Conservation (phyloP, 805 yeast species). For the Blastobotrys peoriensis region DNA sequence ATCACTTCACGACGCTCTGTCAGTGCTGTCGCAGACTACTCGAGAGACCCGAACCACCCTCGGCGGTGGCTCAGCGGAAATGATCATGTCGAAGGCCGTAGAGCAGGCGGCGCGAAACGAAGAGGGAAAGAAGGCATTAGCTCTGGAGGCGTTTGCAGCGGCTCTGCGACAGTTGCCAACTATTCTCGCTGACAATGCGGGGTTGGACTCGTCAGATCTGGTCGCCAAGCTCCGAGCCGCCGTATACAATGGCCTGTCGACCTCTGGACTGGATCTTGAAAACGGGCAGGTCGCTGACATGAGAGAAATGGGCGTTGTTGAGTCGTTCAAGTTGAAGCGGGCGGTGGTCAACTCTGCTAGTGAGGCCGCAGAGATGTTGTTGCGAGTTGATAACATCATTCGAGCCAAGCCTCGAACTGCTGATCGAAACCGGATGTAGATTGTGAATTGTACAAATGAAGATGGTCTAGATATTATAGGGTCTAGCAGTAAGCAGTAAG, state of each 20-base stretch:
- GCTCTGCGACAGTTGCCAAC: conserved; percentile 95
- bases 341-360: conserved; percentile 94
- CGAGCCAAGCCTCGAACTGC: conserved; percentile 98
- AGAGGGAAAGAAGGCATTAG: conserved; percentile 88
- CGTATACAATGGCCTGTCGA: conserved; percentile 84
- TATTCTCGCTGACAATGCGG: conserved; percentile 94
- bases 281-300: conserved; percentile 85
- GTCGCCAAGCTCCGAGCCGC: conserved; percentile 87
- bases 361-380: conserved; percentile 95
- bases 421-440: conserved; percentile 41
- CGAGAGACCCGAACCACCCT: conserved; percentile 84
- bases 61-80: conserved; percentile 93
- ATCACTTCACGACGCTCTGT: conserved; percentile 92
- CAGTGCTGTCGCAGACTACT: conserved; percentile 92
- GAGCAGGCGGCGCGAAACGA: conserved; percentile 88
- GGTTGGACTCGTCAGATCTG: conserved; percentile 87
- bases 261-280: conserved; percentile 86
- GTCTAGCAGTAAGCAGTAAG: no score
- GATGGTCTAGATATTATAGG: no score
- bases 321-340: conserved; percentile 82
- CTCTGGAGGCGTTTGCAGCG: conserved; percentile 89
- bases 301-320: conserved; percentile 90
- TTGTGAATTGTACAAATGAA: neutral
- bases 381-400: conserved; percentile 94
- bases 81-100: conserved; percentile 97